A percentile compares a stretch with the other conserved stretches of the same genome.
Evolutionary conservation across 2,329 filamentous ascomycete species (phyloP).

Genomic region (Juglanconis juglandina): DNA sequence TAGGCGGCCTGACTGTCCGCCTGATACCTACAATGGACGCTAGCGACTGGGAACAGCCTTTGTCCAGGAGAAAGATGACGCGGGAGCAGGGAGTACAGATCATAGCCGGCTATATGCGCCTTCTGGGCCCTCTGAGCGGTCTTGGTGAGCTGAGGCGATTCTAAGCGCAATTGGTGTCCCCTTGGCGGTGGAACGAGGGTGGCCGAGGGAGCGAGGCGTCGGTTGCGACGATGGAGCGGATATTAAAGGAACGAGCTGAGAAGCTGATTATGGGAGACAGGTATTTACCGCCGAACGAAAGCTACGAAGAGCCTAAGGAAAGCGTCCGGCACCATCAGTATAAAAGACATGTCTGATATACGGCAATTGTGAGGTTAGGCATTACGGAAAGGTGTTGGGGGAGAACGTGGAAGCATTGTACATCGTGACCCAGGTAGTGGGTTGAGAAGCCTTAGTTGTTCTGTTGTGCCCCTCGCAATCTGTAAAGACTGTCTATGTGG

Average conservation of each 20-base stretch:
- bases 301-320: not conserved
- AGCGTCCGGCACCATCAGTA: not conserved
- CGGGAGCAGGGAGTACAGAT: not conserved
- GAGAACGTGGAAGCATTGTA: too few species aligned
- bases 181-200: not conserved
- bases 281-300: not conserved
- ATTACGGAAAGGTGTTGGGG: too few species aligned
- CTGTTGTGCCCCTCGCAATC: too few species aligned
- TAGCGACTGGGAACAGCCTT: not conserved
- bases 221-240: not conserved
- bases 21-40: not conserved
- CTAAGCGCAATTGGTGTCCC: slow-evolving; percentile 5
- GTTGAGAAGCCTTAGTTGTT: too few species aligned
- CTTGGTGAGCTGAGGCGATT: not conserved
- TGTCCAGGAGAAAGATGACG: not conserved
- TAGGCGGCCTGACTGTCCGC: not conserved
- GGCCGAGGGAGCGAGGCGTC: not conserved
- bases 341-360: not conserved
- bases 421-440: too few species aligned
- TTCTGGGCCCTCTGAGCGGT: not conserved
- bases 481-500: too few species aligned
- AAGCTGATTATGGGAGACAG: slow-evolving; percentile 2
- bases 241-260: slow-evolving; percentile 3
- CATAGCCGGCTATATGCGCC: not conserved
- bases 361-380: too few species aligned